Conservation (phyloP, 2,329 filamentous ascomycete genomes). For the Simplicillium aogashimaense region DNA sequence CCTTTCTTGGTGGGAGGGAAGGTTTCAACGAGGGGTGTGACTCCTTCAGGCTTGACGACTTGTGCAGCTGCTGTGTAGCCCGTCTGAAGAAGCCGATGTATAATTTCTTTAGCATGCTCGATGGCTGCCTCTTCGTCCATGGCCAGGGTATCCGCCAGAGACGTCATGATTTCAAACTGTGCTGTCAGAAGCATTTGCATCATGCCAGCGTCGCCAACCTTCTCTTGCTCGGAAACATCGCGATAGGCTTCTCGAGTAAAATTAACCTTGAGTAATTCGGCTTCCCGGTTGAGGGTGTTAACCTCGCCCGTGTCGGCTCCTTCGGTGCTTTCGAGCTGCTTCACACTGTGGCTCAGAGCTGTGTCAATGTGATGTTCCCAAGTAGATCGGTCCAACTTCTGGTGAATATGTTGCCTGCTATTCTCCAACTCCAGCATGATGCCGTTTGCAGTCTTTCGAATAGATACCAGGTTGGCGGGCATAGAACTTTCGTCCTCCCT, state of each 20-base stretch:
- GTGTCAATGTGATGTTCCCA: slow-evolving; percentile 87
- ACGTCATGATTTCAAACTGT: slow-evolving; percentile 84
- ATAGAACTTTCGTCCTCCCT: slow-evolving; percentile 53
- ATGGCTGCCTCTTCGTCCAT: slow-evolving; percentile 82
- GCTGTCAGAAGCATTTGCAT: slow-evolving; percentile 79
- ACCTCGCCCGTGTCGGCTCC: slow-evolving; percentile 49
- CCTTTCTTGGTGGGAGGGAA: slow-evolving; percentile 63
- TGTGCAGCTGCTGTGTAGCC: slow-evolving; percentile 69
- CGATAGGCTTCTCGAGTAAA: slow-evolving; percentile 72
- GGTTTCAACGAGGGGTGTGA: slow-evolving; percentile 45
- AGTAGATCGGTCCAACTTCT: slow-evolving; percentile 66
- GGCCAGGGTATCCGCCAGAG: slow-evolving; percentile 68
- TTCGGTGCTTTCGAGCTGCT: slow-evolving; percentile 57
- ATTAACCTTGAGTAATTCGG: slow-evolving; percentile 73
- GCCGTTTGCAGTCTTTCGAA: slow-evolving; percentile 82
- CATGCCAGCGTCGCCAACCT: slow-evolving; percentile 63
- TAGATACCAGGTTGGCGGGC: slow-evolving; percentile 58
- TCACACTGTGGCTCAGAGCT: slow-evolving; percentile 74
- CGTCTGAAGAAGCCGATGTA: slow-evolving; percentile 67
- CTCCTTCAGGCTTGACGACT: slow-evolving; percentile 82
- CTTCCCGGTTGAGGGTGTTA: slow-evolving; percentile 66
- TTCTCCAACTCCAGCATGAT: slow-evolving; percentile 83
- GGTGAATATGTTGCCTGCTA: slow-evolving; percentile 83
- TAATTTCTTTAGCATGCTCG: slow-evolving; percentile 64
- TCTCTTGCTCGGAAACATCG: slow-evolving; percentile 76